These are phyloP conservation scores for Mycena olivaceomarginata DNA, from an alignment of 768 basidiomycete species.

Conservation along the genomic window DNA sequence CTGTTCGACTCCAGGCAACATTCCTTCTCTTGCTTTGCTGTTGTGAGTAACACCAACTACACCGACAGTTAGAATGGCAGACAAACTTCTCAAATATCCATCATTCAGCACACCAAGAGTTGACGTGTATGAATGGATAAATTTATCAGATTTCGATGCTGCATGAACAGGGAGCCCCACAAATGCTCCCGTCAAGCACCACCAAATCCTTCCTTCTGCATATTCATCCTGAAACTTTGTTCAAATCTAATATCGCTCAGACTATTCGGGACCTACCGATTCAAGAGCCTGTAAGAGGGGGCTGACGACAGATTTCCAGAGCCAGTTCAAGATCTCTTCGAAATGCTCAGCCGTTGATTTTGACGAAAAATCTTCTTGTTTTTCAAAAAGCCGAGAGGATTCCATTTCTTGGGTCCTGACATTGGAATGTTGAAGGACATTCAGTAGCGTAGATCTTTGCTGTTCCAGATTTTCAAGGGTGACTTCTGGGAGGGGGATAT, in stretches of 20 bases:
- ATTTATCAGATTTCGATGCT: background rate
- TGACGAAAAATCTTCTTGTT: background rate
- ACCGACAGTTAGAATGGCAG: background rate
- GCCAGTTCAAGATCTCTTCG: constrained; percentile 6
- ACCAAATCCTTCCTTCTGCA: constrained; percentile 3
- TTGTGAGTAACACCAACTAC: constrained; percentile 40
- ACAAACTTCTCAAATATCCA: constrained; percentile 14
- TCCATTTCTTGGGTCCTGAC: background rate
- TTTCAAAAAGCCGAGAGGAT: background rate
- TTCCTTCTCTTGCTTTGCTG: constrained; percentile 11
- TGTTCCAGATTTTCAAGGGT: background rate
- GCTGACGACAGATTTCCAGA: background rate
- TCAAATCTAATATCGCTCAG: background rate
- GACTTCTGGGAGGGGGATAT: background rate
- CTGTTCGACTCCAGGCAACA: constrained; percentile 3
- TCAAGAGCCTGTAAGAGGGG: background rate
- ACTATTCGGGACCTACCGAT: background rate
- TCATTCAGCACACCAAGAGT: constrained; percentile 25
- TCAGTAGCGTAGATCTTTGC: background rate
- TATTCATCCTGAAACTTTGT: constrained; percentile 2
- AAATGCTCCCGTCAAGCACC: constrained; percentile 10
- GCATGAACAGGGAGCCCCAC: constrained; percentile 24
- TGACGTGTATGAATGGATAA: constrained; percentile 46
- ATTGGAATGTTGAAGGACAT: background rate
- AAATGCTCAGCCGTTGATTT: background rate